Evolutionary conservation across 768 basidiomycete genomes (phyloP).

Genomic region (Calocera viscosa): DNA sequence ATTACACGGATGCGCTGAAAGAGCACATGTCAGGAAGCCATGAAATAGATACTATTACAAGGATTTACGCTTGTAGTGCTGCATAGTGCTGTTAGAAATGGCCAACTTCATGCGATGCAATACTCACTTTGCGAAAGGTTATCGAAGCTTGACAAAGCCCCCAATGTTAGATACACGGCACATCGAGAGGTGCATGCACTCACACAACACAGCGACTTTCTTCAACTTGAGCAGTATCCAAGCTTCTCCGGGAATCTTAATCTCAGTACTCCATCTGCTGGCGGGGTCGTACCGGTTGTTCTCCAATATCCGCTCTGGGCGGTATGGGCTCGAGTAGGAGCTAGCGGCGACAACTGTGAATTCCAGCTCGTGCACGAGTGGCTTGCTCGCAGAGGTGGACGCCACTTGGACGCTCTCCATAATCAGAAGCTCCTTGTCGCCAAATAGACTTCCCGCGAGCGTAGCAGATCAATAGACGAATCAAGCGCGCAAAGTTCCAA

Average conservation of each 20-base stretch:
- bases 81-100: constrained; percentile 11
- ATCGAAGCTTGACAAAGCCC: constrained; percentile 41
- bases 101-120: constrained; percentile 8
- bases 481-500: background rate
- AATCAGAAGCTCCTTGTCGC: no score
- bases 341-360: background rate
- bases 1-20: constrained; percentile 65
- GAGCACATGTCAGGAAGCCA: no score
- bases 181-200: constrained; percentile 30
- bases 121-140: constrained; percentile 65
- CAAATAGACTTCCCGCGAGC: no score
- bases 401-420: background rate
- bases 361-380: background rate
- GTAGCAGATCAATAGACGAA: background rate
- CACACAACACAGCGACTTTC: constrained; percentile 45
- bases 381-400: background rate
- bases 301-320: constrained; percentile 44
- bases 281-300: constrained; percentile 51
- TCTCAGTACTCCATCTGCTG: constrained; percentile 66
- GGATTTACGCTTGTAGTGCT: constrained; percentile 29
- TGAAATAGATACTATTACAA: background rate
- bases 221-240: constrained; percentile 62
- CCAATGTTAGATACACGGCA: constrained; percentile 9
- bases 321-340: background rate
- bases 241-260: constrained; percentile 43